Conservation (phyloP, 1,284 basidiomycete species). For the Ceratobasidium sp. region DNA sequence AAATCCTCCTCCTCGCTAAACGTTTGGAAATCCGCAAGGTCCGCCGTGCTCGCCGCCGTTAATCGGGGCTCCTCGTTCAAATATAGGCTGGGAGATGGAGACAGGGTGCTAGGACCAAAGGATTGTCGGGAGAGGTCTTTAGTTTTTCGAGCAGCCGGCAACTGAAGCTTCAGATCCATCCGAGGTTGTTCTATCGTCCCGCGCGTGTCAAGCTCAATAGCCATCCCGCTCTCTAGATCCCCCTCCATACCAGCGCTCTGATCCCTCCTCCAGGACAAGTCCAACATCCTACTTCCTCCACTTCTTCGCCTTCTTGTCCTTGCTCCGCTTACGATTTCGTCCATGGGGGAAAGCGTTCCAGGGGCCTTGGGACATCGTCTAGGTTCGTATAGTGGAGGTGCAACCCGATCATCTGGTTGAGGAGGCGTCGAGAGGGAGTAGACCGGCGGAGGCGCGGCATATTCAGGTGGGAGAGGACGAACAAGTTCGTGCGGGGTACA, state of each 20-base stretch:
- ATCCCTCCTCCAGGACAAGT: neutral
- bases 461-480: neutral
- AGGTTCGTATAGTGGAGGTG: slow-evolving; percentile 3
- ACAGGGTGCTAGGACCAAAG: neutral
- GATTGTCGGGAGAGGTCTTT: slow-evolving; percentile 18
- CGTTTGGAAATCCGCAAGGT: neutral
- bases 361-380: neutral
- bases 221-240: neutral
- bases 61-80: neutral
- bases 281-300: neutral
- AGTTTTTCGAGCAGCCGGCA: slow-evolving; percentile 15
- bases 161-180: neutral
- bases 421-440: slow-evolving; percentile 7
- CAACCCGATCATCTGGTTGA: neutral
- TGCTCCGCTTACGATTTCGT: neutral
- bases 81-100: no score
- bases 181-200: neutral
- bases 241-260: neutral
- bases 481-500: slow-evolving; percentile 24
- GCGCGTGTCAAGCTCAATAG: neutral
- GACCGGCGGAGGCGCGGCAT: neutral
- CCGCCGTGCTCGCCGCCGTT: neutral
- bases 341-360: neutral
- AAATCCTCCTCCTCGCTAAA: slow-evolving; percentile 29
- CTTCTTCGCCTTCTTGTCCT: neutral